phyloP scores from a whole-genome alignment of 768 basidiomycete species.

The Termitomyces sp. region DNA sequence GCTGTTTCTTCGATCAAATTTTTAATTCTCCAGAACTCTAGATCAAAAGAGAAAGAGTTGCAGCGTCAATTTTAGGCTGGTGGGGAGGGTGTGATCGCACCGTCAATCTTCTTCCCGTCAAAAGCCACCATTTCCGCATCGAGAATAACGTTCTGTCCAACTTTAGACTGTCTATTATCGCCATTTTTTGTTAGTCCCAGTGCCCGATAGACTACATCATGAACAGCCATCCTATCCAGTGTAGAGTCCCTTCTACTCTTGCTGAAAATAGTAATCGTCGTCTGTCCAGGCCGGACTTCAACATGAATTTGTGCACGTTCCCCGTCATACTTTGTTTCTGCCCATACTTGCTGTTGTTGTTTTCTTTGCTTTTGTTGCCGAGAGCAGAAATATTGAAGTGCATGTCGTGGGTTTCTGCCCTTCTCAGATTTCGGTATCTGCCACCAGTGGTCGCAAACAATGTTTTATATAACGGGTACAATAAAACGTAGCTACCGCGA shows the following conservation, averaged over 20 bases:
- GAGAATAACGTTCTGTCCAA: conserved; percentile 40
- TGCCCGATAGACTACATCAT: conserved; percentile 50
- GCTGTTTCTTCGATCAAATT: conserved; percentile 55
- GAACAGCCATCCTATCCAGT: conserved; percentile 63
- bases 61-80: not conserved
- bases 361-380: conserved; percentile 12
- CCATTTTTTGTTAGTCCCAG: conserved; percentile 35
- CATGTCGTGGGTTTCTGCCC: conserved; percentile 55
- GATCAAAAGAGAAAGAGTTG: not conserved
- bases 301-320: conserved; percentile 94
- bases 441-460: not conserved
- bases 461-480: not conserved
- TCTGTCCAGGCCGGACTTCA: conserved; percentile 36
- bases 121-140: conserved; percentile 94
- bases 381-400: conserved; percentile 36
- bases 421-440: conserved; percentile 84
- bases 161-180: conserved; percentile 10
- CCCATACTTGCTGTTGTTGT: conserved; percentile 50
- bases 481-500: conserved; percentile 40
- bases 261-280: conserved; percentile 71
- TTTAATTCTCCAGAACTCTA: conserved; percentile 77
- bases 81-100: conserved; percentile 29
- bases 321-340: conserved; percentile 93
- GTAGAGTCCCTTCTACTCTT: conserved; percentile 87
- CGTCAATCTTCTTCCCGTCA: conserved; percentile 65